These are phyloP conservation scores for Umbellularia californica DNA, from an alignment of 164 flowering plant species.

Conservation along the genomic window DNA sequence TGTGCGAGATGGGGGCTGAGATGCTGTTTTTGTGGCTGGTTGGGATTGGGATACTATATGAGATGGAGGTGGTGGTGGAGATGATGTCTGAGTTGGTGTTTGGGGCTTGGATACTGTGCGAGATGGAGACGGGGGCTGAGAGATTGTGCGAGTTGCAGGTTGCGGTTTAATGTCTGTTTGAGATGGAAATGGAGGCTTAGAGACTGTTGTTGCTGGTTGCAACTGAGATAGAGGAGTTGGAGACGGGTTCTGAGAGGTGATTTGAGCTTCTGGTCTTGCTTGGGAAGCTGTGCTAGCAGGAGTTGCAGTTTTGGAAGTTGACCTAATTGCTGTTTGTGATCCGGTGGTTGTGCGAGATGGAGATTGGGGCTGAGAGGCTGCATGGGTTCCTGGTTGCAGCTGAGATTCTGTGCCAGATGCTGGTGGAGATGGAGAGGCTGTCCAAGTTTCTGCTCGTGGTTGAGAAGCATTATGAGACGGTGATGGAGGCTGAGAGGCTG, in stretches of 20 bases:
- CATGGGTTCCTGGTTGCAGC: neutral
- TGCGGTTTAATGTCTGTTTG: neutral
- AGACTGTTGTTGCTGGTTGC: conserved; percentile 5
- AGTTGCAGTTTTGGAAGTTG: conserved; percentile 1
- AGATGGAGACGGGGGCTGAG: conserved; percentile 13
- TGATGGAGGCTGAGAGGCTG: conserved; percentile 6
- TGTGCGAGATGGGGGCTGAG: conserved; percentile 2
- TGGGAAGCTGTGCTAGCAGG: conserved; percentile 1
- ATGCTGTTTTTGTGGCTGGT: conserved; percentile 2
- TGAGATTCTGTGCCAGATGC: neutral
- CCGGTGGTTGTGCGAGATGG: conserved; percentile 9
- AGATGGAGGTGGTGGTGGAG: conserved; percentile 7
- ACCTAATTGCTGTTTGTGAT: neutral
- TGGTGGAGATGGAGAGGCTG: conserved; percentile 1
- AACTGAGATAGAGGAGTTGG: neutral
- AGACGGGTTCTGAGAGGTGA: neutral
- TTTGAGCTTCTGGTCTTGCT: neutral
- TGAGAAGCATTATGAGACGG: conserved; percentile 2
- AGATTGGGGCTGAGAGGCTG: conserved; percentile 9
- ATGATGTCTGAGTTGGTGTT: conserved; percentile 2
- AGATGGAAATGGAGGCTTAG: neutral
- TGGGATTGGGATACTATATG: neutral
- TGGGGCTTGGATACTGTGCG: conserved; percentile 8
- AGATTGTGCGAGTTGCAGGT: conserved; percentile 5
- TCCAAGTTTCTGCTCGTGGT: neutral